Percentiles rank a stretch among this genome's conserved stretches.
Conservation (phyloP, 2,329 filamentous ascomycete species). For the Ophiocordyceps sinensis region DNA sequence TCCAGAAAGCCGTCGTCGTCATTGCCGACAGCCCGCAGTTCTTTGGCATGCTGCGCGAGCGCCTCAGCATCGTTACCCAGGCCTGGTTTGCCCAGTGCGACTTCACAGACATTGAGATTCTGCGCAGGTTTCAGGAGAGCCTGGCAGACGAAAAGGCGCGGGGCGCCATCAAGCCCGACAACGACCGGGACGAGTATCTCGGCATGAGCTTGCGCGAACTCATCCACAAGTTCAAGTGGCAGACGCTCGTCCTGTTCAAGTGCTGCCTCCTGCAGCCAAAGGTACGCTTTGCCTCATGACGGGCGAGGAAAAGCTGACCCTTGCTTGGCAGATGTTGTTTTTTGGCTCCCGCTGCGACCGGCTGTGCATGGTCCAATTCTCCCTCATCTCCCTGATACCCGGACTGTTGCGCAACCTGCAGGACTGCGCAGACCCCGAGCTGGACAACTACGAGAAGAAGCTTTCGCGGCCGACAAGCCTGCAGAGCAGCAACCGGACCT, state of each 20-base stretch:
- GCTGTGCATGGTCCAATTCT: conserved; percentile 97
- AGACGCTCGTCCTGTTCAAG: conserved; percentile 88
- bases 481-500: conserved; percentile 81
- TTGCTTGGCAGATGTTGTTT: conserved; percentile 67
- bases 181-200: conserved; percentile 73
- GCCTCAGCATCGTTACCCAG: conserved; percentile 77
- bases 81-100: conserved; percentile 95
- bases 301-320: not conserved
- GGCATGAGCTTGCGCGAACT: conserved; percentile 81
- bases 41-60: conserved; percentile 82
- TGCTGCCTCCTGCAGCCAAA: conserved; percentile 89
- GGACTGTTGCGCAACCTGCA: conserved; percentile 82
- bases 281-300: conserved; percentile 32
- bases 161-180: conserved; percentile 45
- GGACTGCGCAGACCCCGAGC: conserved; percentile 87
- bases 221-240: conserved; percentile 86
- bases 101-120: conserved; percentile 81
- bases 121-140: conserved; percentile 83
- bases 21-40: conserved; percentile 81
- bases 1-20: conserved; percentile 95
- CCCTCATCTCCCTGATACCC: conserved; percentile 86
- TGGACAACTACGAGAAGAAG: conserved; percentile 68
- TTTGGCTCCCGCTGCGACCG: conserved; percentile 94
- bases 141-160: conserved; percentile 52
- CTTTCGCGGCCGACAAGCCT: conserved; percentile 68